Percentiles rank a stretch among this genome's conserved stretches.
phyloP scores from a whole-genome alignment of 2,329 filamentous ascomycete species.

The Pseudohalonectria lignicola region DNA sequence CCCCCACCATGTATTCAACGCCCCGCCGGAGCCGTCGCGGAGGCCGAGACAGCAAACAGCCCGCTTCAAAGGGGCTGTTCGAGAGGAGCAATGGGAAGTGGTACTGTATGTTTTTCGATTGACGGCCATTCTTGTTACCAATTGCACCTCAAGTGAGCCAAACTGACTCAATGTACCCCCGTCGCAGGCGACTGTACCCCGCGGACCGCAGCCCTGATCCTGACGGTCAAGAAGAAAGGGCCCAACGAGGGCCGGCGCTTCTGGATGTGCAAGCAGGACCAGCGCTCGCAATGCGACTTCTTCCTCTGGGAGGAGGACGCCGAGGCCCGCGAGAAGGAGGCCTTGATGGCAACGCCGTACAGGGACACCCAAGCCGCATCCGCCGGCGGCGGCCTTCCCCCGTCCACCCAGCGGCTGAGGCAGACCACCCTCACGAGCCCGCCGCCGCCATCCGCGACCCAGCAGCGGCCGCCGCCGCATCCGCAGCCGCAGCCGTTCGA shows the following conservation, averaged over 20 bases:
- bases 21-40: too few species aligned
- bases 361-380: too few species aligned
- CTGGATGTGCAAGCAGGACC: constrained; percentile 25
- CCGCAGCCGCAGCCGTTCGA: background rate
- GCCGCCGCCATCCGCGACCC: too few species aligned
- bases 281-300: constrained; percentile 24
- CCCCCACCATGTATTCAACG: too few species aligned
- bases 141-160: background rate
- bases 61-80: background rate
- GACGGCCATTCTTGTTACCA: background rate
- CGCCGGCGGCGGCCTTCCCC: too few species aligned
- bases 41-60: too few species aligned
- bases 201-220: constrained; percentile 21
- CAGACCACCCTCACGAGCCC: constrained; percentile 1
- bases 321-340: constrained; percentile 13
- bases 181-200: constrained; percentile 30
- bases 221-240: constrained; percentile 24
- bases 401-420: constrained; percentile 1
- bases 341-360: too few species aligned
- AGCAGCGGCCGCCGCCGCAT: background rate
- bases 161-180: background rate
- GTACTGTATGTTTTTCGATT: constrained; percentile 1
- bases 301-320: constrained; percentile 33
- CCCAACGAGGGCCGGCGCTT: constrained; percentile 29
- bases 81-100: background rate